These are phyloP conservation scores for Chlorophyllum brunneum DNA, from an alignment of 768 basidiomycete genomes.

Conservation along the genomic window DNA sequence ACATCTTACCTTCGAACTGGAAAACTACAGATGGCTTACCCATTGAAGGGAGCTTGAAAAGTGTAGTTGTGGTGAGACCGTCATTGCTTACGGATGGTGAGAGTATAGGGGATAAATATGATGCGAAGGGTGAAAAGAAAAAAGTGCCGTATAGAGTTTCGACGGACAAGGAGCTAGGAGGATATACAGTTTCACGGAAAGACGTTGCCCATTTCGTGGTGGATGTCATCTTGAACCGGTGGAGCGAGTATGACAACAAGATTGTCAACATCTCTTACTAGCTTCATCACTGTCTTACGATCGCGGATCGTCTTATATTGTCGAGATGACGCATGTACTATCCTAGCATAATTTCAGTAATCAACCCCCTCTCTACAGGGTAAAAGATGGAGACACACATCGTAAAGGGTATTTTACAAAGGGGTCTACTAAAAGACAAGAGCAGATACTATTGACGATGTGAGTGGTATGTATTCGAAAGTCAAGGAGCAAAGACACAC, in stretches of 20 bases:
- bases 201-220: slow-evolving; percentile 67
- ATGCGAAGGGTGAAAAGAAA: slow-evolving; percentile 9
- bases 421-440: too few relatives aligned
- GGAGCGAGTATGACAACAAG: slow-evolving; percentile 53
- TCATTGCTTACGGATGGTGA: slow-evolving; percentile 57
- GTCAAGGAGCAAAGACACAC: too few relatives aligned
- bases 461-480: too few relatives aligned
- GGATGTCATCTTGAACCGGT: slow-evolving; percentile 39
- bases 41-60: slow-evolving; percentile 36
- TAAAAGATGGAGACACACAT: too few relatives aligned
- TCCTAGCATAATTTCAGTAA: too few relatives aligned
- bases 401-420: too few relatives aligned
- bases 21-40: slow-evolving; percentile 37
- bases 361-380: too few relatives aligned
- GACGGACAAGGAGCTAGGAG: slow-evolving; percentile 34
- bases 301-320: too few relatives aligned
- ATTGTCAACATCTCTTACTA: slow-evolving; percentile 48
- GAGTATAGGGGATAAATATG: slow-evolving; percentile 34
- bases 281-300: slow-evolving; percentile 6
- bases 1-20: slow-evolving; percentile 46
- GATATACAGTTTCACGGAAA: slow-evolving; percentile 54
- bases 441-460: too few relatives aligned
- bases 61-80: slow-evolving; percentile 50
- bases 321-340: too few relatives aligned
- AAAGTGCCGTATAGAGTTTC: slow-evolving; percentile 39